Evolutionary conservation across 495 filamentous ascomycete species (phyloP).

Genomic region (Lasiosphaeris hirsuta): DNA sequence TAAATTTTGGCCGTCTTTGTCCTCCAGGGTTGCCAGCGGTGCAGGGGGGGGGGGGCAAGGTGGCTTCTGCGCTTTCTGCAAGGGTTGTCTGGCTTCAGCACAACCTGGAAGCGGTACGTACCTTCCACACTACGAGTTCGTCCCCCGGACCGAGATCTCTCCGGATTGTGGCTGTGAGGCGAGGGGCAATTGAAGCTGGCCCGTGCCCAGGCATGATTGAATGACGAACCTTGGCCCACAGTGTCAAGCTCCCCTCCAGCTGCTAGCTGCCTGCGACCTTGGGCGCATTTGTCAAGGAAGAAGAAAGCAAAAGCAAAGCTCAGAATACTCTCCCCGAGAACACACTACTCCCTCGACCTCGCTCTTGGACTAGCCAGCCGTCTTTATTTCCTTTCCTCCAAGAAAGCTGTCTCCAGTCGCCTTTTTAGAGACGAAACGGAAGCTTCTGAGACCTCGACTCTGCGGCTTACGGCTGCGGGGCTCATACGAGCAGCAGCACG

Average conservation of each 20-base stretch:
- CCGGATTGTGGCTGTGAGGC: too few relatives aligned
- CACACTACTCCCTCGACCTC: neutral
- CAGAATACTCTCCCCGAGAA: neutral
- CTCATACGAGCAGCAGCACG: neutral
- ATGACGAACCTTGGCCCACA: constrained; percentile 23
- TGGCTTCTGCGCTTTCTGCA: constrained; percentile 5
- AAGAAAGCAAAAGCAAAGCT: too few relatives aligned
- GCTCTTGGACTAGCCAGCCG: neutral
- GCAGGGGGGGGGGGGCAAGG: constrained; percentile 10
- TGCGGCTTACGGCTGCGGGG: too few relatives aligned
- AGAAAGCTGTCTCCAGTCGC: neutral
- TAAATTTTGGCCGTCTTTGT: constrained; percentile 21
- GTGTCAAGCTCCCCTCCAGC: constrained; percentile 3
- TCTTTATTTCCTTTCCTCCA: neutral
- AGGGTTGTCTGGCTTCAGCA: constrained; percentile 3
- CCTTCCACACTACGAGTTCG: too few relatives aligned
- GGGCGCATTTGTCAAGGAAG: constrained; percentile 6
- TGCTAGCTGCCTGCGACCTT: neutral
- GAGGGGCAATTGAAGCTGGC: too few relatives aligned
- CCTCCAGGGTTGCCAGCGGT: constrained; percentile 6
- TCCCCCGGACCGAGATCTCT: too few relatives aligned
- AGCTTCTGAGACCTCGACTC: neutral
- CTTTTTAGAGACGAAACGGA: neutral
- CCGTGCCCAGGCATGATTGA: constrained; percentile 20
- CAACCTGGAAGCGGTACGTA: neutral